Conservation (phyloP, 768 basidiomycete genomes). For the Suillus fuscotomentosus region DNA sequence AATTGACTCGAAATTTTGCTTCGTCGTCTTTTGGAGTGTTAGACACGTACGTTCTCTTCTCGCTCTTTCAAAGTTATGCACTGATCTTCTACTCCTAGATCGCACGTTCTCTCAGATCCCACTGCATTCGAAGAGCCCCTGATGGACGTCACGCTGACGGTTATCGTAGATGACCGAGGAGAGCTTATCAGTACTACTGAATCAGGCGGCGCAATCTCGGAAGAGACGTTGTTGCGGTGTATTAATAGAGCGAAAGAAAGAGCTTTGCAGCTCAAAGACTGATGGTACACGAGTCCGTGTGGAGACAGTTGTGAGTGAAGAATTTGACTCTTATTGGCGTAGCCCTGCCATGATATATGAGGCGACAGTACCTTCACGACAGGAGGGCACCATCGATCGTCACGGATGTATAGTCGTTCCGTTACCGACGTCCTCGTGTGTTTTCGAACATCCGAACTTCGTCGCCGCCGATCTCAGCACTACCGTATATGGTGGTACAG, state of each 20-base stretch:
- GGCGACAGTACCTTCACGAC: not conserved
- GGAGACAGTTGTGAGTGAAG: not conserved
- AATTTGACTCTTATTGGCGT: not conserved
- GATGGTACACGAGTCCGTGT: not conserved
- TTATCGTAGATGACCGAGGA: constrained; percentile 54
- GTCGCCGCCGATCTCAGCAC: not conserved
- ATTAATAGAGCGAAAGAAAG: constrained; percentile 10
- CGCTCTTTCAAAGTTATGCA: too few species aligned
- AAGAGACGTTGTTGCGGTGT: constrained; percentile 1
- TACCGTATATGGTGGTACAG: not conserved
- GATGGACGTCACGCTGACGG: constrained; percentile 65
- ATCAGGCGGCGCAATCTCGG: constrained; percentile 38
- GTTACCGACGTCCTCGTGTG: not conserved
- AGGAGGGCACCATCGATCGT: not conserved
- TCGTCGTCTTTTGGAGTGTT: constrained; percentile 1
- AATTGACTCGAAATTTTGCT: constrained; percentile 25
- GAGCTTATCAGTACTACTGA: constrained; percentile 54
- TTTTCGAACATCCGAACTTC: not conserved
- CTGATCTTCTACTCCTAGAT: constrained; percentile 13
- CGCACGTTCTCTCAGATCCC: constrained; percentile 75
- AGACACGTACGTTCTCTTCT: not conserved
- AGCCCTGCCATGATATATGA: not conserved
- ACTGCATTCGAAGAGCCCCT: constrained; percentile 90
- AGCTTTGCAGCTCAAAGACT: not conserved
- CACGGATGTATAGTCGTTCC: not conserved